These are phyloP conservation scores for Parastagonospora avenae DNA, from an alignment of 2,329 filamentous ascomycete species.

Conservation along the genomic window DNA sequence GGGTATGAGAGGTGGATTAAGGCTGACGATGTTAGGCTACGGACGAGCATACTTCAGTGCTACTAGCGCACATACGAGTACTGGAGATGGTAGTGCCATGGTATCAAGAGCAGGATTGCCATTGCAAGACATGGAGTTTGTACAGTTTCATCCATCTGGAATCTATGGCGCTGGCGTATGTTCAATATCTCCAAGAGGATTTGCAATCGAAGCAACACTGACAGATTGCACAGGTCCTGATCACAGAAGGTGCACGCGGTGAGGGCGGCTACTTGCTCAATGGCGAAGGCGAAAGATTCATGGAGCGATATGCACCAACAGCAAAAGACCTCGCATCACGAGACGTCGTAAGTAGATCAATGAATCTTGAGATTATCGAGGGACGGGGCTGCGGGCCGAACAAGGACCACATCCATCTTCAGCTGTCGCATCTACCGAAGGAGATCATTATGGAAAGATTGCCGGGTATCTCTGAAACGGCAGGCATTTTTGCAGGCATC, in stretches of 20 bases:
- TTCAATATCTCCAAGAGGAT: neutral
- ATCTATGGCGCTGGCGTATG: slow-evolving; percentile 57
- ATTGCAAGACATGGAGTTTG: slow-evolving; percentile 58
- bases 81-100: slow-evolving; percentile 58
- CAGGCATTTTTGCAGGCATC: slow-evolving; percentile 56
- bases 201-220: neutral
- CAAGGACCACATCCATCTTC: slow-evolving; percentile 56
- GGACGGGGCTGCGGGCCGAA: slow-evolving; percentile 53
- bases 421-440: slow-evolving; percentile 54
- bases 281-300: slow-evolving; percentile 55
- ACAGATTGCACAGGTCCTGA: slow-evolving; percentile 40
- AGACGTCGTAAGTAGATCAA: slow-evolving; percentile 55
- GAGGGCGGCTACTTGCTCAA: slow-evolving; percentile 59
- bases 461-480: slow-evolving; percentile 58
- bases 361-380: slow-evolving; percentile 57
- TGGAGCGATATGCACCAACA: slow-evolving; percentile 59
- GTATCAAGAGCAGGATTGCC: slow-evolving; percentile 55
- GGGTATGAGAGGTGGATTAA: neutral
- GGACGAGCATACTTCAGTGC: slow-evolving; percentile 58
- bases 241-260: slow-evolving; percentile 57
- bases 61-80: slow-evolving; percentile 56
- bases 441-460: slow-evolving; percentile 55
- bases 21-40: slow-evolving; percentile 42
- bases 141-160: slow-evolving; percentile 58
- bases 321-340: slow-evolving; percentile 57